These are phyloP conservation scores for Saccharomyces hybrid DNA, from an alignment of 1,139 yeast genomes.

Conservation along the genomic window DNA sequence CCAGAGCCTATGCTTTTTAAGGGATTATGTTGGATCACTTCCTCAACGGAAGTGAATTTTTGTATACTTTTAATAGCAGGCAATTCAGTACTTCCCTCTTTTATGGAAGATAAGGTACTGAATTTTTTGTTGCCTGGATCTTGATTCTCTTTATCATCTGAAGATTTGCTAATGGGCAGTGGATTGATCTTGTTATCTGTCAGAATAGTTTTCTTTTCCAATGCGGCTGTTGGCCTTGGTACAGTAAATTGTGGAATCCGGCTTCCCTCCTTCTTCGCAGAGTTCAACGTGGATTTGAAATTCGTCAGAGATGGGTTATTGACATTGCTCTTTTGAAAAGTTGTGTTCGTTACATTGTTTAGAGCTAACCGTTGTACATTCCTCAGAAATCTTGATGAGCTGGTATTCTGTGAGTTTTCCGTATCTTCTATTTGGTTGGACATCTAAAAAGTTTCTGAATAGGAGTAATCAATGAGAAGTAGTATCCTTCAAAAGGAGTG, in stretches of 20 bases:
- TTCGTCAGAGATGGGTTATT: conserved; percentile 14
- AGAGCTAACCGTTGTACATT: conserved; percentile 29
- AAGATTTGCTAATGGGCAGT: not conserved
- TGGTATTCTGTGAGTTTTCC: conserved; percentile 22
- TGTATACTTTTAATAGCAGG: not conserved
- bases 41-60: not conserved
- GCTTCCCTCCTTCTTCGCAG: conserved; percentile 15
- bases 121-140: conserved; percentile 14
- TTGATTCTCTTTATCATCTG: conserved; percentile 21
- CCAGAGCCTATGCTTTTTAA: conserved; percentile 2
- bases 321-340: conserved; percentile 20
- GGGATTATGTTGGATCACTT: not conserved
- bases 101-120: conserved; percentile 4
- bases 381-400: conserved; percentile 21
- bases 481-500: not conserved
- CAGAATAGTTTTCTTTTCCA: not conserved
- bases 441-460: not conserved
- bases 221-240: conserved; percentile 3
- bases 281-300: conserved; percentile 15
- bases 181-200: not conserved
- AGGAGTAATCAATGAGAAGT: not conserved
- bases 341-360: conserved; percentile 31
- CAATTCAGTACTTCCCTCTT: not conserved
- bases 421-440: conserved; percentile 4
- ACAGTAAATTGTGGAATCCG: conserved; percentile 14